Evolutionary conservation across 768 basidiomycete species (phyloP), one percentile per base, ranked within the genome.

Genomic region (Suillus variegatus): DNA sequence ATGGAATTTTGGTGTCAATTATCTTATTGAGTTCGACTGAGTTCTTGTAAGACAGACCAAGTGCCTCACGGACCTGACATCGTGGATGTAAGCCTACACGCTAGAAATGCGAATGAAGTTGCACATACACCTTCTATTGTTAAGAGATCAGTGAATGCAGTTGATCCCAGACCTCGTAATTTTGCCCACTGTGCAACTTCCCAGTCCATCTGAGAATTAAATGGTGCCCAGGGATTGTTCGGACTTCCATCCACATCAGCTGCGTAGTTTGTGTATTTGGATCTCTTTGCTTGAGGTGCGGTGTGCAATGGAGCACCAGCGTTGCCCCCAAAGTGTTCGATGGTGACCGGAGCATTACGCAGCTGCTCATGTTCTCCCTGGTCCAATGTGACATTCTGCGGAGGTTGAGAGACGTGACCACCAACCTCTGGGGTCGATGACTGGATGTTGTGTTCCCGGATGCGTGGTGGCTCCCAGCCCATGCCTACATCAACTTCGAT

Each of bases 151-250:
- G 76, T 66, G n/a, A 82, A 69, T 2, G 81, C 80, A 0, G 78
- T 79, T 0, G 80, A 79, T 10, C 78, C 72, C 0, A 74, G 71
- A 0, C 78, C 79, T 1, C 71, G 69, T 2, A 78, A 61, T 64
- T 81, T 82, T 6, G 79, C 80, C 81, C 81, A 83, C n/a, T 67
- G 57, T 7, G 77, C 80, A 41, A 82, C 35, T 65, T 79, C 78
- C 79, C 79, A 82, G 38, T 82, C 79, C 4, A 79, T 51, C 54
- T 75, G 60, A 0, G 76, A 78, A 1, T 20, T 20, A 67, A 82
- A 82, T 0, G 77, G 81, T 8, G 78, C 76, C 63, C 66, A 73
- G 12, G 57, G 40, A 43, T 64, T 58, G 7, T 18, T n/a, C 9
- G 36, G 12, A 28, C 36, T 60, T 47, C 46, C 46, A 20, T 47